Evolutionary conservation across 352 stramenopile species (phyloP).

Genomic region (Globisporangium apiculatum): DNA sequence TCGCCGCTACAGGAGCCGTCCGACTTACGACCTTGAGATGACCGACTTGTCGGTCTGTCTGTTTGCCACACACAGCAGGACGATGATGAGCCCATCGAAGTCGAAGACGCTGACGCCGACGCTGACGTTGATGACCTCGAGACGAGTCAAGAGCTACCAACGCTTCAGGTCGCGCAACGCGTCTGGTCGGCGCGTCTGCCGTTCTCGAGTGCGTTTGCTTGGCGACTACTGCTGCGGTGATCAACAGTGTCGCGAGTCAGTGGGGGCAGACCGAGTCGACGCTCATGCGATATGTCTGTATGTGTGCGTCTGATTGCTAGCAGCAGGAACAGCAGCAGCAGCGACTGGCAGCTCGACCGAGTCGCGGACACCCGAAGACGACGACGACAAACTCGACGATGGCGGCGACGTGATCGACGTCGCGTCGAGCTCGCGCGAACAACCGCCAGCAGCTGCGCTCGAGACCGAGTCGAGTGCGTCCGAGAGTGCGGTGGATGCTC

Average conservation of each 20-base stretch:
- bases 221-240: background rate
- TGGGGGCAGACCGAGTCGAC: no score
- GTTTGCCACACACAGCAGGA: background rate
- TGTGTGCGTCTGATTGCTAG: background rate
- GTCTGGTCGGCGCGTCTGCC: constrained; percentile 24
- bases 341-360: background rate
- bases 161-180: constrained; percentile 10
- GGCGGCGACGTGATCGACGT: background rate
- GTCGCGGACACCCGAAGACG: background rate
- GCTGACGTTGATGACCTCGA: background rate
- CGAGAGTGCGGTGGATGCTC: no score
- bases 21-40: no score
- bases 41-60: no score
- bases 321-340: background rate
- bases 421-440: background rate
- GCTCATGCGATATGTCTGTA: background rate
- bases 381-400: background rate
- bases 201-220: constrained; percentile 10
- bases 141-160: constrained; percentile 4
- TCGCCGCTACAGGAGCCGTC: no score
- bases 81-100: background rate
- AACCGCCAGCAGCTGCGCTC: background rate
- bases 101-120: constrained; percentile 4
- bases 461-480: background rate
- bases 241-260: background rate